Evolutionary conservation across 192 early-diverging fungal species (phyloP).

Genomic region (Coemansia sp.): DNA sequence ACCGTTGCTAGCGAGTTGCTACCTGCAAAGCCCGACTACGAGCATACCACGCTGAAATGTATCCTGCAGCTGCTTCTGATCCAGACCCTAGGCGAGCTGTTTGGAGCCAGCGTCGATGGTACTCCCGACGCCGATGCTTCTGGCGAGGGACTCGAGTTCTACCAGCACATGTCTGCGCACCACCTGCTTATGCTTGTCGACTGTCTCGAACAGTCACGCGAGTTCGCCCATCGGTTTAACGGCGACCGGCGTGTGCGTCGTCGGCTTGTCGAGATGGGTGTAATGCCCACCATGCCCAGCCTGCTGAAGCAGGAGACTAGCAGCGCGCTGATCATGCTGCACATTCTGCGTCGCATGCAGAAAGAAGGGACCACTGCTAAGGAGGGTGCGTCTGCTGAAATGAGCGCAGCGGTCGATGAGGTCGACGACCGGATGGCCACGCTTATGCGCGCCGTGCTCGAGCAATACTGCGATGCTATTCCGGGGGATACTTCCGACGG

Average conservation of each 20-base stretch:
- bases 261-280: constrained; percentile 75
- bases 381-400: not conserved
- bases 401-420: constrained; percentile 45
- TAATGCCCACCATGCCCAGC: constrained; percentile 88
- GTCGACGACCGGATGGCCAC: constrained; percentile 67
- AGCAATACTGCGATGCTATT: constrained; percentile 20
- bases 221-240: constrained; percentile 83
- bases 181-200: constrained; percentile 77
- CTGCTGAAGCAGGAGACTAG: constrained; percentile 87
- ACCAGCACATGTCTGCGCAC: constrained; percentile 42
- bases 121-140: too few relatives aligned
- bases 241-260: constrained; percentile 70
- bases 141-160: constrained; percentile 47
- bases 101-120: constrained; percentile 54
- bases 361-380: constrained; percentile 18
- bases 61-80: constrained; percentile 85
- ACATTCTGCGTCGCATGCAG: constrained; percentile 78
- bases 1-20: not conserved
- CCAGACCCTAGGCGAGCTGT: constrained; percentile 82
- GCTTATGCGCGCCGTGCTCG: constrained; percentile 30
- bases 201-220: constrained; percentile 74
- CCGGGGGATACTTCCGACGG: not conserved
- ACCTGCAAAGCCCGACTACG: constrained; percentile 64
- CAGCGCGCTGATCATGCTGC: constrained; percentile 62
- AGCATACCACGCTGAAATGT: constrained; percentile 85